Evolutionary conservation across 768 basidiomycete genomes (phyloP).

Genomic region (Russula olivacea): DNA sequence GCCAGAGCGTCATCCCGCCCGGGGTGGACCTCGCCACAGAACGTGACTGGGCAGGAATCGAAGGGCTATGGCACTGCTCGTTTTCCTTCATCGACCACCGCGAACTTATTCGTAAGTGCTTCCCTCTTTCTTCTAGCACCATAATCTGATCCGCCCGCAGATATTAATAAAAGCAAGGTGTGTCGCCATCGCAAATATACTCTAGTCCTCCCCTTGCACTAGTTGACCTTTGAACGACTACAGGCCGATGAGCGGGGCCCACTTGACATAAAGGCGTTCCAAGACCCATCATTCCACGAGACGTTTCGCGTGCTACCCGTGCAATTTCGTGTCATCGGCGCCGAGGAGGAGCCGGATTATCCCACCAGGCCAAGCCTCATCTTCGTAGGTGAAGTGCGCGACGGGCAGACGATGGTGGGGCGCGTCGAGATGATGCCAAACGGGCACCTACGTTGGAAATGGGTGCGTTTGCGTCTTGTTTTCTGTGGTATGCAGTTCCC

Average conservation of each 20-base stretch:
- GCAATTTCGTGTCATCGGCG: slow-evolving; percentile 39
- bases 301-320: slow-evolving; percentile 46
- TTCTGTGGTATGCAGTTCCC: background rate
- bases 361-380: slow-evolving; percentile 49
- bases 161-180: slow-evolving; percentile 42
- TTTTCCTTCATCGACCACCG: slow-evolving; percentile 68
- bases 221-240: background rate
- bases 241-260: slow-evolving; percentile 32
- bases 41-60: slow-evolving; percentile 54
- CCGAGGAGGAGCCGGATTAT: slow-evolving; percentile 42
- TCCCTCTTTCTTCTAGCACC: background rate
- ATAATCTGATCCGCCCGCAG: slow-evolving; percentile 30
- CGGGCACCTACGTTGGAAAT: slow-evolving; percentile 55
- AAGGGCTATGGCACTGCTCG: slow-evolving; percentile 55
- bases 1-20: slow-evolving; percentile 44
- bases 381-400: slow-evolving; percentile 48
- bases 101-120: slow-evolving; percentile 51
- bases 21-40: slow-evolving; percentile 35
- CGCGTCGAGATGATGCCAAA: slow-evolving; percentile 52
- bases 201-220: background rate
- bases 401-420: slow-evolving; percentile 45
- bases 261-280: slow-evolving; percentile 45
- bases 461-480: slow-evolving; percentile 39
- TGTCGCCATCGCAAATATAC: background rate
- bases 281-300: slow-evolving; percentile 46